phyloP scores from a whole-genome alignment of 2,329 filamentous ascomycete species.

The Hymenoscyphus repandus region DNA sequence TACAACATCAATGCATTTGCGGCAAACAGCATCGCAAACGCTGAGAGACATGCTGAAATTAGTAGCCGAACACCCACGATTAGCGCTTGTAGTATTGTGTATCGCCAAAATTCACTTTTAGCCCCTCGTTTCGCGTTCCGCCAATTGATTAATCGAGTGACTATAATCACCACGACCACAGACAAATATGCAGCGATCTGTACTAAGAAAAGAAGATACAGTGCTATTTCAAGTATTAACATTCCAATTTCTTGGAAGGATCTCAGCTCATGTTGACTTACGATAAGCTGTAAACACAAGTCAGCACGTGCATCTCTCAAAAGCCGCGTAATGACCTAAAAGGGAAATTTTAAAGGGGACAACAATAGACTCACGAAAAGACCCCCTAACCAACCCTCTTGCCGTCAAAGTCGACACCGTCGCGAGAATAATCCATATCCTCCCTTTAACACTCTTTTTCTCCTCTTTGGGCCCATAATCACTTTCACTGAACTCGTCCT shows the following conservation, averaged over 20 bases:
- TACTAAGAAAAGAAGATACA: constrained; percentile 22
- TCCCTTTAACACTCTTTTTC: constrained; percentile 14
- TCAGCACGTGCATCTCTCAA: neutral
- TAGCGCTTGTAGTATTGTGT: constrained; percentile 11
- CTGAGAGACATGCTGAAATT: constrained; percentile 13
- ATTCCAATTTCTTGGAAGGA: neutral
- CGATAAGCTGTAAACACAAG: neutral
- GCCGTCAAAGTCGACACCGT: constrained; percentile 18
- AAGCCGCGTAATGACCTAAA: neutral
- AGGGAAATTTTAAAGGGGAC: neutral
- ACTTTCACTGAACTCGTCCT: neutral
- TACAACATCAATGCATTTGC: constrained; percentile 20
- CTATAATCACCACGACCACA: constrained; percentile 15
- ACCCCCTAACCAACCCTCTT: constrained; percentile 21
- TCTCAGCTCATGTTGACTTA: neutral
- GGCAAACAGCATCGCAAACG: constrained; percentile 19
- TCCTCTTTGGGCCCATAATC: neutral
- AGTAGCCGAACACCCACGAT: constrained; percentile 17
- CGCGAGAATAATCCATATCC: constrained; percentile 18
- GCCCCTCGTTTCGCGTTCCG: constrained; percentile 8
- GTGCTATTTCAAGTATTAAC: constrained; percentile 13
- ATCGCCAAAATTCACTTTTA: constrained; percentile 4
- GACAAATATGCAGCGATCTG: constrained; percentile 22
- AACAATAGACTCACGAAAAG: constrained; percentile 23
- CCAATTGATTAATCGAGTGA: constrained; percentile 13